Percentiles rank a stretch among this genome's conserved stretches.
Evolutionary conservation across 2,329 filamentous ascomycete species (phyloP).

Genomic region (Alternaria longipes): DNA sequence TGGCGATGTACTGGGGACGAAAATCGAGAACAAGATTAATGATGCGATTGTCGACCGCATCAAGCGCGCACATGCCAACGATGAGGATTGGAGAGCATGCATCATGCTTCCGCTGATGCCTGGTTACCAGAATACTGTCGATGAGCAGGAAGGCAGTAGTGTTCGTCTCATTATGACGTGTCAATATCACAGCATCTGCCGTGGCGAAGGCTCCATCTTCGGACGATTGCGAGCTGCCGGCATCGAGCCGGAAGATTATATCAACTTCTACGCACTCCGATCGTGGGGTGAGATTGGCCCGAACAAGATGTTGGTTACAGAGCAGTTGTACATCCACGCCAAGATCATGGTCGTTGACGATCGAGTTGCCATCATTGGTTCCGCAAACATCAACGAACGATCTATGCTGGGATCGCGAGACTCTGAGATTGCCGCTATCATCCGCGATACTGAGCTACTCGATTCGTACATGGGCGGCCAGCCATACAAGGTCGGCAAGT

Average conservation of each 20-base stretch:
- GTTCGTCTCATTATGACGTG: slow-evolving; percentile 96
- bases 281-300: slow-evolving; percentile 92
- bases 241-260: slow-evolving; percentile 94
- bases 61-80: slow-evolving; percentile 80
- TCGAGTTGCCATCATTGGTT: slow-evolving; percentile 90
- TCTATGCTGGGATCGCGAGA: slow-evolving; percentile 93
- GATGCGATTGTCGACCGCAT: slow-evolving; percentile 94
- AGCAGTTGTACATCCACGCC: slow-evolving; percentile 97
- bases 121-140: slow-evolving; percentile 97
- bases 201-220: slow-evolving; percentile 91
- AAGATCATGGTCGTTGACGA: slow-evolving; percentile 98
- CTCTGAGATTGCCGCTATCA: slow-evolving; percentile 88
- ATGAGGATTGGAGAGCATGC: slow-evolving; percentile 88
- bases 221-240: slow-evolving; percentile 79
- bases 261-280: slow-evolving; percentile 91
- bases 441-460: slow-evolving; percentile 92
- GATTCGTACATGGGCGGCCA: slow-evolving; percentile 90
- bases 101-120: slow-evolving; percentile 95
- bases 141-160: slow-evolving; percentile 91
- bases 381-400: slow-evolving; percentile 97
- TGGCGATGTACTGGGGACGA: slow-evolving; percentile 84
- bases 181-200: slow-evolving; percentile 94
- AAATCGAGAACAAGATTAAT: slow-evolving; percentile 91
- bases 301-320: slow-evolving; percentile 84
- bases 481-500: slow-evolving; percentile 89